These are phyloP conservation scores for Penicillium sp. DNA, from an alignment of 2,329 filamentous ascomycete genomes.

Conservation along the genomic window DNA sequence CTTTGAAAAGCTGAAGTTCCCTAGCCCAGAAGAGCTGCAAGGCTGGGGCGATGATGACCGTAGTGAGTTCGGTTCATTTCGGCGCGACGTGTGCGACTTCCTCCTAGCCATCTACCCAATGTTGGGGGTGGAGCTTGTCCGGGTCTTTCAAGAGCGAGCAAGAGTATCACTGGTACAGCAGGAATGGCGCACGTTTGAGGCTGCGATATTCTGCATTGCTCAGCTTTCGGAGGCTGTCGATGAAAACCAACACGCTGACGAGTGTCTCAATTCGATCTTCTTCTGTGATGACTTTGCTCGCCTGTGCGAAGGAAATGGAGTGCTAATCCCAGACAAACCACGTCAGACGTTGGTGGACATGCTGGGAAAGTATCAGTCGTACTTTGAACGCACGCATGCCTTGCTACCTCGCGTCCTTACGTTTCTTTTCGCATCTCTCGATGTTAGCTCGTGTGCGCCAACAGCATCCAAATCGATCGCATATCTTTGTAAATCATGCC, in stretches of 20 bases:
- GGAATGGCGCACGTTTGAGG: slow-evolving; percentile 39
- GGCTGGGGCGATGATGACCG: slow-evolving; percentile 39
- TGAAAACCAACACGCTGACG: slow-evolving; percentile 36
- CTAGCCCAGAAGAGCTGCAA: slow-evolving; percentile 23
- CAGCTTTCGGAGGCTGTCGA: slow-evolving; percentile 40
- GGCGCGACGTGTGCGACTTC: slow-evolving; percentile 40
- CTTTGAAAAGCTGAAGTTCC: too few relatives aligned
- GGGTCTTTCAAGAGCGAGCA: slow-evolving; percentile 34
- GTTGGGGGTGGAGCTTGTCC: slow-evolving; percentile 35
- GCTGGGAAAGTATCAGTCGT: slow-evolving; percentile 37
- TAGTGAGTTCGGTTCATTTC: slow-evolving; percentile 37
- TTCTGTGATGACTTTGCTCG: slow-evolving; percentile 29
- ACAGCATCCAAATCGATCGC: slow-evolving; percentile 38
- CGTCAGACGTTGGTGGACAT: slow-evolving; percentile 38
- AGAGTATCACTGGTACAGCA: too few relatives aligned
- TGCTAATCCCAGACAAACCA: slow-evolving; percentile 30
- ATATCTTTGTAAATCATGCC: slow-evolving; percentile 39
- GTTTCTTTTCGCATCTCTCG: slow-evolving; percentile 39
- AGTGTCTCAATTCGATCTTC: slow-evolving; percentile 36
- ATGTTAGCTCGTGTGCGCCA: slow-evolving; percentile 34
- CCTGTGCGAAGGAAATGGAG: slow-evolving; percentile 28
- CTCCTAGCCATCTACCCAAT: slow-evolving; percentile 38
- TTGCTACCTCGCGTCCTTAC: slow-evolving; percentile 36
- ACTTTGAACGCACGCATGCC: slow-evolving; percentile 38
- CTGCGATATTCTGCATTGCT: slow-evolving; percentile 37